Percentiles rank a stretch among this genome's conserved stretches.
phyloP scores from a whole-genome alignment of 805 yeast species.

The Starmerella khaoyaiensis region DNA sequence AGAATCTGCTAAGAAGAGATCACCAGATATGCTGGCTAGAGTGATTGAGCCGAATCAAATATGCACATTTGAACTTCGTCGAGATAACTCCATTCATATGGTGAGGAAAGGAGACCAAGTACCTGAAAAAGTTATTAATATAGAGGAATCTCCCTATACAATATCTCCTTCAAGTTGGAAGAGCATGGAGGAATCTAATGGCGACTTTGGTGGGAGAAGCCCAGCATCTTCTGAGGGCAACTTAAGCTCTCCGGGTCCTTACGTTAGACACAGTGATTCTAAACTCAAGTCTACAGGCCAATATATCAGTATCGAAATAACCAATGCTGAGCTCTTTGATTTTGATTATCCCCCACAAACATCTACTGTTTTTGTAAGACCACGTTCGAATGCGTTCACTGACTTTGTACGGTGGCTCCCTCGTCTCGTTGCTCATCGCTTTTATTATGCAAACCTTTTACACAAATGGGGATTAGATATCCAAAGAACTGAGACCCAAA shows the following conservation, averaged over 20 bases:
- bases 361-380: not conserved
- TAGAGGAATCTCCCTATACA: too few relatives aligned
- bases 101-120: too few relatives aligned
- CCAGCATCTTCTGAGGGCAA: too few relatives aligned
- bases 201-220: too few relatives aligned
- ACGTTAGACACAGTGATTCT: constrained; percentile 1
- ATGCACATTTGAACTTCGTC: too few relatives aligned
- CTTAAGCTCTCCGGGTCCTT: not conserved
- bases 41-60: constrained; percentile 7
- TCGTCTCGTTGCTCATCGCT: constrained; percentile 33
- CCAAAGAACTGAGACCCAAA: constrained; percentile 64
- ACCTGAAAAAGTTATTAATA: too few relatives aligned
- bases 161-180: too few relatives aligned
- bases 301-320: not conserved
- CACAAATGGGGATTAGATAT: constrained; percentile 75
- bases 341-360: constrained; percentile 1
- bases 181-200: too few relatives aligned
- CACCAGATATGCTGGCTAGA: not conserved
- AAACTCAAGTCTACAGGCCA: not conserved
- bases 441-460: constrained; percentile 63
- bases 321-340: constrained; percentile 2
- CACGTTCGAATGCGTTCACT: not conserved
- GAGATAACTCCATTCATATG: too few relatives aligned
- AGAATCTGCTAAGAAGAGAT: not conserved
- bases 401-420: constrained; percentile 11